Base-by-base conservation (phyloP, 225 moss, liverwort and hornwort genomes). In the Polytrichum formosum region DNA sequence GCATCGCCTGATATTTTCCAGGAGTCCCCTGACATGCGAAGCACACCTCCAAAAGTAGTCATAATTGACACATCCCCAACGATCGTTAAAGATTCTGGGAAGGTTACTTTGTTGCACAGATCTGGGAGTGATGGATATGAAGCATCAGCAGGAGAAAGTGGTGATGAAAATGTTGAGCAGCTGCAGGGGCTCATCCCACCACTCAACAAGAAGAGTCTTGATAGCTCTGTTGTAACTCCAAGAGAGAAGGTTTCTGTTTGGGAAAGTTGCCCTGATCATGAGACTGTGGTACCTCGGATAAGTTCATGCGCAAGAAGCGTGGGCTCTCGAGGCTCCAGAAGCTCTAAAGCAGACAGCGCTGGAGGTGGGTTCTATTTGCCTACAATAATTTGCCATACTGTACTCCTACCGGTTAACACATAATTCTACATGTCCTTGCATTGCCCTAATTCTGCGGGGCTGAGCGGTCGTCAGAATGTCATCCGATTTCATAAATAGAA, bases 141-240 rank as follows among this genome's bases (percentile, higher is more conserved):
- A 61, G 92, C 92, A 18, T 92, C 94, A 29, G 92, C 86, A 63
- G 89, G 94, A 56, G 94, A 94, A 65, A 94, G 94, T 77, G 92
- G 90, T 22, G 92, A 91, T 78, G 88, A 90, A 68, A 81, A 80
- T 55, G 82, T 83, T 29, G 83, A 89, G 5, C 87, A 80, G 65
- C 76, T 92, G 64, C 80, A 78, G 70, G 67, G 58, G 5, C 67
- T 84, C 35, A 73, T 80, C 10, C 85, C 79, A 33, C 74, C 76
- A n/a, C 80, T 91, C 79, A 83, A 83, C 72, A 91, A 83, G 26
- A 69, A 80, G 37, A 80, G 80, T 66, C 75, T 88, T 26, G 82
- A 86, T 69, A 80, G 77, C 35, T 81, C 82, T n/a, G 73, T 91
- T 18, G 81, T 91, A 26, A 80, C 74, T 21, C 81, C 78, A 58